Evolutionary conservation across 2,329 filamentous ascomycete genomes (phyloP).

Genomic region (Exserohilum turcica): DNA sequence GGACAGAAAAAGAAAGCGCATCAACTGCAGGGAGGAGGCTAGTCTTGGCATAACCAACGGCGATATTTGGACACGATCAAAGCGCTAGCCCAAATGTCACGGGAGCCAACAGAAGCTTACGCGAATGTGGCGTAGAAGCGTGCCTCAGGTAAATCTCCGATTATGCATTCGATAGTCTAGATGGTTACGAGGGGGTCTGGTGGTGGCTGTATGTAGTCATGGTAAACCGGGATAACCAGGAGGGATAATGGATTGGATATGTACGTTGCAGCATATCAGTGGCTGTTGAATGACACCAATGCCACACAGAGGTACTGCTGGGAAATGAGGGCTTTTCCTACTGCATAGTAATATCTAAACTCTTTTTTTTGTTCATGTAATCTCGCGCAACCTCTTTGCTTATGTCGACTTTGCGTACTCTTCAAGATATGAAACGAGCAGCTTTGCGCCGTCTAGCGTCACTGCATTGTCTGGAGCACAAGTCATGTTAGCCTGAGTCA

Average conservation of each 20-base stretch:
- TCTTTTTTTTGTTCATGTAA: constrained; percentile 19
- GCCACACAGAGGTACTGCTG: constrained; percentile 1
- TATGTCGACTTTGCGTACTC: constrained; percentile 57
- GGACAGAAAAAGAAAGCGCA: constrained; percentile 3
- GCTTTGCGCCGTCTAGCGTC: constrained; percentile 67
- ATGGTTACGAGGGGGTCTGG: constrained; percentile 17
- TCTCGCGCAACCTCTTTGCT: constrained; percentile 20
- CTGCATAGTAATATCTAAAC: background rate
- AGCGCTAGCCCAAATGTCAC: background rate
- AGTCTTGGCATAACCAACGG: background rate
- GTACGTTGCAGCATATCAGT: constrained; percentile 20
- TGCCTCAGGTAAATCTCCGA: constrained; percentile 26
- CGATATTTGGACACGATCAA: constrained; percentile 27
- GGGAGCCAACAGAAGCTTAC: constrained; percentile 5
- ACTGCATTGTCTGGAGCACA: constrained; percentile 72
- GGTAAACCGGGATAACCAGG: constrained; percentile 10
- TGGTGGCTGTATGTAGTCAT: constrained; percentile 8
- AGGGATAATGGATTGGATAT: constrained; percentile 19
- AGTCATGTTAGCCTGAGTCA: constrained; percentile 22
- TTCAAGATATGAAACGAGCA: constrained; percentile 68
- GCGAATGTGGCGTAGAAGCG: constrained; percentile 7
- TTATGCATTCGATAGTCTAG: constrained; percentile 21
- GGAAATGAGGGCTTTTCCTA: background rate
- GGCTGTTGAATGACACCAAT: constrained; percentile 33
- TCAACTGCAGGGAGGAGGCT: constrained; percentile 1